Evolutionary conservation across 495 filamentous ascomycete species (phyloP).

Genomic region (Elaphomyces granulatus): DNA sequence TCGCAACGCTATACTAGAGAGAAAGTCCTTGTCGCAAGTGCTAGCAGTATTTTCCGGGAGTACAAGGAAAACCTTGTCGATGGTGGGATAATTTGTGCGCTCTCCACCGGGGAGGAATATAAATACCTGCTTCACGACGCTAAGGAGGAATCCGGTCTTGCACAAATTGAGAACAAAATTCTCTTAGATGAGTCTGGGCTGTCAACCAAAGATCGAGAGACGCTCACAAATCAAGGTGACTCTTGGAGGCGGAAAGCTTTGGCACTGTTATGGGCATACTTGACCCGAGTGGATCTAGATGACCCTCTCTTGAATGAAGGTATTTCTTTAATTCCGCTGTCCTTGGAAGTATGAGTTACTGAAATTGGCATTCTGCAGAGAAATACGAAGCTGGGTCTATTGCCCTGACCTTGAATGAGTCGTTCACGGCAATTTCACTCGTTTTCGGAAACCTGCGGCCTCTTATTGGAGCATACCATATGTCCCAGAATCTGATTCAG

Average conservation of each 20-base stretch:
- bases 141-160: conserved; percentile 56
- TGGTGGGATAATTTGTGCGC: conserved; percentile 59
- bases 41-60: conserved; percentile 83
- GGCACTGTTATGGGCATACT: conserved; percentile 85
- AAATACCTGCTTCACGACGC: conserved; percentile 55
- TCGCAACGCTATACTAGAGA: conserved; percentile 85
- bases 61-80: conserved; percentile 73
- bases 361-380: too few relatives aligned
- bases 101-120: conserved; percentile 77
- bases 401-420: conserved; percentile 65
- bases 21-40: conserved; percentile 76
- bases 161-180: conserved; percentile 69
- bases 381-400: conserved; percentile 73
- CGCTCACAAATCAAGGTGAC: conserved; percentile 57
- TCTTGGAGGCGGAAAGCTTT: conserved; percentile 71
- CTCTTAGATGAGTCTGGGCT: conserved; percentile 37
- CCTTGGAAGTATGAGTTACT: too few relatives aligned
- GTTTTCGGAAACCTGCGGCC: conserved; percentile 75
- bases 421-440: conserved; percentile 75
- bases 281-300: conserved; percentile 67
- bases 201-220: conserved; percentile 41
- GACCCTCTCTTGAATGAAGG: conserved; percentile 58
- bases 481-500: conserved; percentile 77
- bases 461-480: conserved; percentile 66
- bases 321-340: conserved; percentile 31